phyloP scores from a whole-genome alignment of 2,329 filamentous ascomycete species.

The Aureobasidium subglaciale region DNA sequence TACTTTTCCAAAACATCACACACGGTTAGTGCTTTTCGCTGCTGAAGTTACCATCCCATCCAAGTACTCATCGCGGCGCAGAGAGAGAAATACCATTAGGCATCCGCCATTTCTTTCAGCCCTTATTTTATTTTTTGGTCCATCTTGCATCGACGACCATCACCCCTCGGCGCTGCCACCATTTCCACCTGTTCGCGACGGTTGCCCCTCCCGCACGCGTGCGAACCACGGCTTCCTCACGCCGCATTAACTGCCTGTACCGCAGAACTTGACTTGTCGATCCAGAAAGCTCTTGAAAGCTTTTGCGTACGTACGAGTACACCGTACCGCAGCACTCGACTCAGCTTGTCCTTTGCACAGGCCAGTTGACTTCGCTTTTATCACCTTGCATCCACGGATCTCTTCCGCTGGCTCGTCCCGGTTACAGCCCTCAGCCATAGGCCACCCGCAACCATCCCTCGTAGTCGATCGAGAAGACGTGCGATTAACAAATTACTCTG shows the following conservation, averaged over 20 bases:
- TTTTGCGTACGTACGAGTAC: neutral
- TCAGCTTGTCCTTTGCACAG: constrained; percentile 13
- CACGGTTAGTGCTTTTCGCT: constrained; percentile 14
- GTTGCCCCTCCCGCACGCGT: constrained; percentile 6
- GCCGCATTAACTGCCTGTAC: neutral
- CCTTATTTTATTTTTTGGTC: constrained; percentile 10
- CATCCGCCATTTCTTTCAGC: neutral
- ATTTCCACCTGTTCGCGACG: neutral
- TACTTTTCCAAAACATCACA: constrained; percentile 14
- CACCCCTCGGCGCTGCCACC: constrained; percentile 2
- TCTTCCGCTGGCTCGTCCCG: constrained; percentile 14
- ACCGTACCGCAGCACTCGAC: constrained; percentile 5
- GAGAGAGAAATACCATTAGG: constrained; percentile 10
- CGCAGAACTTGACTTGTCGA: neutral
- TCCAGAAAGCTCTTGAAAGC: neutral
- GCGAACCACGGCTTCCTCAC: neutral
- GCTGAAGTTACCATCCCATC: constrained; percentile 11
- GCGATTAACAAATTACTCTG: constrained; percentile 1
- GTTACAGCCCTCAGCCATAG: constrained; percentile 9
- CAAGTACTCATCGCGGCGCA: constrained; percentile 13
- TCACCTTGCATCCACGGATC: constrained; percentile 7
- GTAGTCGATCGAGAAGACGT: constrained; percentile 4
- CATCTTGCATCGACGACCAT: neutral
- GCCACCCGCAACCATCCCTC: constrained; percentile 13
- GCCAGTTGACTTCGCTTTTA: constrained; percentile 10